Percentiles rank a stretch among this genome's conserved stretches.
These are phyloP conservation scores for Irpex sp. DNA, from an alignment of 1,284 basidiomycete species.

Conservation along the genomic window DNA sequence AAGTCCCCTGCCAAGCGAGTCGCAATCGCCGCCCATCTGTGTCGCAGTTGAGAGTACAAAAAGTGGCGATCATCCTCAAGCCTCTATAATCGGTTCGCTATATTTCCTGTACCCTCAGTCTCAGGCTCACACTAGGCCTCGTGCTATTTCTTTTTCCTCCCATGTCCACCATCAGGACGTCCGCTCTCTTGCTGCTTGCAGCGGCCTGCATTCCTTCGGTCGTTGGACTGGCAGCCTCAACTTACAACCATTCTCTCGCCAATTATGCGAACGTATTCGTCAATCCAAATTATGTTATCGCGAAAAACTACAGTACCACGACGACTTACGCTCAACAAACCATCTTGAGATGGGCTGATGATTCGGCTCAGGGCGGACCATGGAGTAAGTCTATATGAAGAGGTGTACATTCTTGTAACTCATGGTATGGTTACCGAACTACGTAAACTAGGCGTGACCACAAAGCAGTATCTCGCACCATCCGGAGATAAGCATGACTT, in stretches of 20 bases:
- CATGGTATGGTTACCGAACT: background rate
- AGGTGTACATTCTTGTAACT: background rate
- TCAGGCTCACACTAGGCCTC: background rate
- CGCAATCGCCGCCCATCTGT: background rate
- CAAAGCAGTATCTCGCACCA: conserved; percentile 27
- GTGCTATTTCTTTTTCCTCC: background rate
- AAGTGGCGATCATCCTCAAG: background rate
- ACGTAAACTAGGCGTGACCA: conserved; percentile 44
- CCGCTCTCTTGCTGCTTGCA: conserved; percentile 2
- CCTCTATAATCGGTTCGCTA: background rate
- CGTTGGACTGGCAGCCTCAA: background rate
- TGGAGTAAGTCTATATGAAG: background rate
- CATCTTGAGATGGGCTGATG: conserved; percentile 13
- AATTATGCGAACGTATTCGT: conserved; percentile 56
- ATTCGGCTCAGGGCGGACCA: conserved; percentile 5
- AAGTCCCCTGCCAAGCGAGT: background rate
- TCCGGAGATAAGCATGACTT: background rate
- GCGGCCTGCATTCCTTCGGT: background rate
- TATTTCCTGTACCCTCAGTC: background rate
- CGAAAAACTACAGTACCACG: conserved; percentile 33
- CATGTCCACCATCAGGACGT: background rate
- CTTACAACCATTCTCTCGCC: conserved; percentile 22
- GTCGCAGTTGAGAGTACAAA: background rate
- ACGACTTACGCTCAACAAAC: conserved; percentile 36
- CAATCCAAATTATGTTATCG: conserved; percentile 45